A percentile compares a stretch with the other conserved stretches of the same genome.
Conservation (phyloP, 768 basidiomycete genomes). For the Lentinus tigrinus region DNA sequence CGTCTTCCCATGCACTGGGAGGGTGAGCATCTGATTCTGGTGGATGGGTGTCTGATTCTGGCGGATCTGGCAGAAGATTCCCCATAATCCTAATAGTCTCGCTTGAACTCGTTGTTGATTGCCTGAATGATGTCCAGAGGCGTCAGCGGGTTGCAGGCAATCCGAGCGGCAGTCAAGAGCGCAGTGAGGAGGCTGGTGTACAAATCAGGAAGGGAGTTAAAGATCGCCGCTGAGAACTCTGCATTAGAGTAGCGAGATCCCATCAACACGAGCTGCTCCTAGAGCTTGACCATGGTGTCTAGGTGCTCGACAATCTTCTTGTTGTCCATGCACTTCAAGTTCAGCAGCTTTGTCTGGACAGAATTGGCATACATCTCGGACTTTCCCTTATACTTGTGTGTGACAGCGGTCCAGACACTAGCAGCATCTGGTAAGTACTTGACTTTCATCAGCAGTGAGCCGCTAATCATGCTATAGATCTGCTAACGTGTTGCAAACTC, state of each 20-base stretch:
- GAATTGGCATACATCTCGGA: background rate
- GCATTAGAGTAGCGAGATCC: background rate
- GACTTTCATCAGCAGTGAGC: background rate
- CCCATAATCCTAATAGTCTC: too few relatives aligned
- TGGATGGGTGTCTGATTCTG: too few relatives aligned
- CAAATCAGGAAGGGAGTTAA: too few relatives aligned
- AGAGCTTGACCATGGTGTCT: background rate
- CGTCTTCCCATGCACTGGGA: too few relatives aligned
- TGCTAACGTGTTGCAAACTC: slow-evolving; percentile 1
- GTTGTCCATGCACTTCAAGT: background rate
- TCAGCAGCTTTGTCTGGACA: background rate
- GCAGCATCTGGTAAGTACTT: background rate
- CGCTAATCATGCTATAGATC: slow-evolving; percentile 1
- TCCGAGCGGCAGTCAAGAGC: too few relatives aligned
- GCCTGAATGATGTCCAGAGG: too few relatives aligned
- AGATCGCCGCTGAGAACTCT: slow-evolving; percentile 1
- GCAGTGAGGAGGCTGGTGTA: too few relatives aligned
- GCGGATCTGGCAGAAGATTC: too few relatives aligned
- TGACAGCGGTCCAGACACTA: background rate
- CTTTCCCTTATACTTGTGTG: background rate
- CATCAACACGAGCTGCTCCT: background rate
- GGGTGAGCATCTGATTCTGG: too few relatives aligned
- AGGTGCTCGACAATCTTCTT: background rate
- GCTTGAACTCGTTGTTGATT: too few relatives aligned
- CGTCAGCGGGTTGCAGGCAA: too few relatives aligned